phyloP scores from a whole-genome alignment of 176 grass and related monocot species.

The Aegilops umbellulata region DNA sequence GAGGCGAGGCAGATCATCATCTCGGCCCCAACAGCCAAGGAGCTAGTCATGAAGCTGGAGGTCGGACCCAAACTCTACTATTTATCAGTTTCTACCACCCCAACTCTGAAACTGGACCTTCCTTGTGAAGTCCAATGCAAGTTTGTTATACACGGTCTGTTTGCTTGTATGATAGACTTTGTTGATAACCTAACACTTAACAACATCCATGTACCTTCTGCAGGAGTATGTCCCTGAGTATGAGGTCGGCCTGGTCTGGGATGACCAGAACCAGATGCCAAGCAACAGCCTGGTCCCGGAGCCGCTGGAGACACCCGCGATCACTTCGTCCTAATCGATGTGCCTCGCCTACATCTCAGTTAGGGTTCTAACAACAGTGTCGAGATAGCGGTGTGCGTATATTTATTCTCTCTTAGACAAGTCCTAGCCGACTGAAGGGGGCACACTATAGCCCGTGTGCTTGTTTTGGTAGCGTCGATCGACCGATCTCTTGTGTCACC shows the following conservation, averaged over 20 bases:
- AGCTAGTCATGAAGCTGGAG: slow-evolving; percentile 81
- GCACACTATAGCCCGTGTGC: neutral
- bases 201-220: neutral
- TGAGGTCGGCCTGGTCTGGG: slow-evolving; percentile 60
- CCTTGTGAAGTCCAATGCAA: neutral
- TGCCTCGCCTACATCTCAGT: neutral
- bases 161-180: no score
- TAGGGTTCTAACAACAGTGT: neutral
- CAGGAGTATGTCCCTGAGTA: slow-evolving; percentile 73
- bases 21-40: slow-evolving; percentile 75
- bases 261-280: slow-evolving; percentile 54
- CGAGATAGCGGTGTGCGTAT: neutral
- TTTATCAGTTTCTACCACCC: neutral
- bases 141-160: no score
- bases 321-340: slow-evolving; percentile 37
- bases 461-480: neutral
- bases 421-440: neutral
- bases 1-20: slow-evolving; percentile 78
- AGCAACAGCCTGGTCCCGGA: slow-evolving; percentile 49
- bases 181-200: neutral
- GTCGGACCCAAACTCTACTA: slow-evolving; percentile 19
- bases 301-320: slow-evolving; percentile 34
- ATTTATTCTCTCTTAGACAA: neutral
- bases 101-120: neutral
- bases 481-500: neutral